Percentiles rank a stretch among this genome's conserved stretches.
These are phyloP conservation scores for Vitellaria paradoxa DNA, from an alignment of 179 eudicot species.

Conservation along the genomic window DNA sequence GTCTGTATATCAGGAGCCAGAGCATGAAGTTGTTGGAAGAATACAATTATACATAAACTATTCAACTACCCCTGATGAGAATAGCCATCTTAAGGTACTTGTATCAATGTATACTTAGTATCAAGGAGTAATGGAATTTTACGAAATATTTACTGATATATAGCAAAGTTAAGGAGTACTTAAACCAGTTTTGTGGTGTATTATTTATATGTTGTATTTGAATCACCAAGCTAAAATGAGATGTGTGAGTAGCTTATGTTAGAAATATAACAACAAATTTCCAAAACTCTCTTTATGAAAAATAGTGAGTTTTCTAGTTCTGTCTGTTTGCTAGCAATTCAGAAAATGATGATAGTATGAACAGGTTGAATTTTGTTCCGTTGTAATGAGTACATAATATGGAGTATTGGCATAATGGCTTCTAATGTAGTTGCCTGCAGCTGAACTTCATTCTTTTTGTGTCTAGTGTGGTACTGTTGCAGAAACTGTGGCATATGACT, in stretches of 20 bases:
- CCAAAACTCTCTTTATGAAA: neutral
- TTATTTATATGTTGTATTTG: neutral
- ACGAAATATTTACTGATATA: too few relatives aligned
- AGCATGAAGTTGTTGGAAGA: conserved; percentile 88
- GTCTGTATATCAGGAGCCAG: conserved; percentile 81
- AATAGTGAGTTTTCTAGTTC: neutral
- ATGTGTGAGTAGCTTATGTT: too few relatives aligned
- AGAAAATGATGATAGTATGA: neutral
- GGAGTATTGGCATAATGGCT: neutral
- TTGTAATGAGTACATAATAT: neutral
- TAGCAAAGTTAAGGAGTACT: too few relatives aligned
- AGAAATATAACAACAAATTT: too few relatives aligned
- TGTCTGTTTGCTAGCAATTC: neutral
- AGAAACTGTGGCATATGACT: conserved; percentile 88
- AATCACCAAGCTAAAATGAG: neutral
- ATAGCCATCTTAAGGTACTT: conserved; percentile 64
- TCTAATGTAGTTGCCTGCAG: neutral
- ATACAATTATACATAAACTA: conserved; percentile 66
- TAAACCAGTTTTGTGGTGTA: neutral
- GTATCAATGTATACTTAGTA: neutral
- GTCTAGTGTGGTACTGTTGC: conserved; percentile 80
- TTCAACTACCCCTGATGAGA: conserved; percentile 65
- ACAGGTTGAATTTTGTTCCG: neutral
- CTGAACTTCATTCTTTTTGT: neutral
- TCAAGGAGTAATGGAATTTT: neutral